Base-by-base conservation (phyloP, 2,329 filamentous ascomycete genomes). In the Phoma sp. region DNA sequence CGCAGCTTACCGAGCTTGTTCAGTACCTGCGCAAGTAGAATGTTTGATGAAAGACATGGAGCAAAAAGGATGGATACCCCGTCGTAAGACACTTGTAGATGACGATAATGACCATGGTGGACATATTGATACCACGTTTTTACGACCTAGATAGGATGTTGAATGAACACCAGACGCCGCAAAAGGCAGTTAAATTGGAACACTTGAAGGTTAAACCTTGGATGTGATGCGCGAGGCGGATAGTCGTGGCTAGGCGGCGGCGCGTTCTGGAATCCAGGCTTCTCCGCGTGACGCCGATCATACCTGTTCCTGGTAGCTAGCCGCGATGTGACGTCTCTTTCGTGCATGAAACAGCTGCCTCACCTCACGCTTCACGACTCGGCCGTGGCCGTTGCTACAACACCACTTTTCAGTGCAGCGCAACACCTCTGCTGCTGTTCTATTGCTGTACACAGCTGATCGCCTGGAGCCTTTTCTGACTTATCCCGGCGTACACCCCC, bases 1-100 rank as follows among this genome's bases (percentile, higher is more conserved):
- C 80, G 59, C 80, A 88, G 67, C 80, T 93, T 39, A 79, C 85
- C 65, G 82, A 86, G 70, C 83, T 89, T 47, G 87, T 90, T 45
- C 74, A 78, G 64, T 82, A 78, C 60, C 65, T 81, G 60, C 73
- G 76, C 57, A 76, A 74, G 60, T 72, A 74, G 50, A 47, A 46
- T 49, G 44, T 53, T 54, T 58, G 47, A 60, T 60, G 57, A 58
- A 52, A 58, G 59, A 46, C 41, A 49, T 54, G 47, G 52, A 60
- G 40, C 40, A 57, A 60, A 33, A 57, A 57, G 53, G 46, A 55
- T 55, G 52, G 57, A 63, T 64, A 67, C 59, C 62, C 53, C 64
- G 65, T 68, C 64, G 64, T 52, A 64, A 66, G 62, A 67, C 63
- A 67, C 60, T 33, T 51, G 39, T 57, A 60, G 49, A 62, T 59